phyloP scores from a whole-genome alignment of 2,329 filamentous ascomycete genomes.

The Lachnellula occidentalis region DNA sequence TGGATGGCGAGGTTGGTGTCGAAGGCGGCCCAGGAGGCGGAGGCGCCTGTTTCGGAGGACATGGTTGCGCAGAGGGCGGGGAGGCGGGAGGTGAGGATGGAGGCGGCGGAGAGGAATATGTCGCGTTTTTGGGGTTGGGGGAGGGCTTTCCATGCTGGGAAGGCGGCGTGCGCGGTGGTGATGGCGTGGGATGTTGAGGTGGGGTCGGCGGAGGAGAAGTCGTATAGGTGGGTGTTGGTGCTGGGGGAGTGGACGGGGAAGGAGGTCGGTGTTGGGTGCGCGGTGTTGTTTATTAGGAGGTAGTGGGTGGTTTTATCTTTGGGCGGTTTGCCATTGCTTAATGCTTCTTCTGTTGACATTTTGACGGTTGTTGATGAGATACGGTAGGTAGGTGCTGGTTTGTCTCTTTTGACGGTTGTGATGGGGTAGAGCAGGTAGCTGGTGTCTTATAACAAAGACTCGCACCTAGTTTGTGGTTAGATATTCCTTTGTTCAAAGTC shows the following conservation, averaged over 20 bases:
- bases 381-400: too few species aligned
- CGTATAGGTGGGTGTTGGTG: conserved; percentile 47
- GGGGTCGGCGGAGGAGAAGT: conserved; percentile 51
- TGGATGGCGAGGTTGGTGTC: conserved; percentile 36
- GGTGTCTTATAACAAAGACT: too few species aligned
- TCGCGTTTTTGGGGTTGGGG: conserved; percentile 60
- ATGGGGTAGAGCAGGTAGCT: too few species aligned
- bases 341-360: not conserved
- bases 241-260: conserved; percentile 54
- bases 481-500: too few species aligned
- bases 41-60: conserved; percentile 45
- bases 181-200: conserved; percentile 49
- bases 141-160: conserved; percentile 62
- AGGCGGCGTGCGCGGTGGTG: conserved; percentile 56
- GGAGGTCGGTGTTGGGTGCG: conserved; percentile 40
- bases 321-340: not conserved
- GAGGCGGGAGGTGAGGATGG: conserved; percentile 49
- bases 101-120: conserved; percentile 64
- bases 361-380: too few species aligned
- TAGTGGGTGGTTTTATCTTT: conserved; percentile 26
- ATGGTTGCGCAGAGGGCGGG: conserved; percentile 56
- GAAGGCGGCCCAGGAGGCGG: conserved; percentile 33
- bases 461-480: too few species aligned
- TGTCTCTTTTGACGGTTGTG: too few species aligned
- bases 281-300: conserved; percentile 40